Evolutionary conservation across 2,329 filamentous ascomycete species (phyloP), one percentile per base, ranked within the genome.

Genomic region (Epichloe elymi): DNA sequence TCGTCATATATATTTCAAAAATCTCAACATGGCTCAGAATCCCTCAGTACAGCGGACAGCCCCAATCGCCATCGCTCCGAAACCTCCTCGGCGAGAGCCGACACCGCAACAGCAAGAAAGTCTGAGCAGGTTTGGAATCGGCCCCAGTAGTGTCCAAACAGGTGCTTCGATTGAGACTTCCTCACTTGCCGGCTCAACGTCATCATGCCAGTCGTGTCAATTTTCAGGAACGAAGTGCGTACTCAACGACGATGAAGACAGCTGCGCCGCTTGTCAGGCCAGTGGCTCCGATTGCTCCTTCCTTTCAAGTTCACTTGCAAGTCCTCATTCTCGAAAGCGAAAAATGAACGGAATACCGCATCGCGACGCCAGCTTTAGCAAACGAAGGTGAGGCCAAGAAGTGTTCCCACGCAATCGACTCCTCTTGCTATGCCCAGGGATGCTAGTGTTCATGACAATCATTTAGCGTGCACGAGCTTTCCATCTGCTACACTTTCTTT

Each of bases 271-370:
- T 56, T 94, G 88, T 68, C 83, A 87, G 63, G 82, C 83, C 64
- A 83, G 84, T 67, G 84, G 83, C 60, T 79, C 86, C 63, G 83
- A 88, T 58, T 93, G 87, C 68, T 90, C 87, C 42, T 82, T 90
- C 64, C 75, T 83, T 48, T 81, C 84, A 57, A 88, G 85, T 35
- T 47, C 49, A 6, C 40, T 54, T 10, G 33, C 50, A 37, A 52
- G 50, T 65, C 86, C 86, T 23, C 81, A 83, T 62, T 82, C 85
- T 52, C 79, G 87, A 59, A 93, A 93, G 73, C 78, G 88, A 64
- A 91, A 90, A 72, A 70, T 87, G 56, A 80, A 83, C 67, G 76
- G 79, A 61, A 78, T 82, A 59, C 70, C 74, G 54, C 70, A 74
- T 62, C 78, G 81, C 56, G 79, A 83, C 56, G 75, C 71, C 56